Conservation (phyloP, 1,284 basidiomycete genomes). For the Schizopora paradoxa region DNA sequence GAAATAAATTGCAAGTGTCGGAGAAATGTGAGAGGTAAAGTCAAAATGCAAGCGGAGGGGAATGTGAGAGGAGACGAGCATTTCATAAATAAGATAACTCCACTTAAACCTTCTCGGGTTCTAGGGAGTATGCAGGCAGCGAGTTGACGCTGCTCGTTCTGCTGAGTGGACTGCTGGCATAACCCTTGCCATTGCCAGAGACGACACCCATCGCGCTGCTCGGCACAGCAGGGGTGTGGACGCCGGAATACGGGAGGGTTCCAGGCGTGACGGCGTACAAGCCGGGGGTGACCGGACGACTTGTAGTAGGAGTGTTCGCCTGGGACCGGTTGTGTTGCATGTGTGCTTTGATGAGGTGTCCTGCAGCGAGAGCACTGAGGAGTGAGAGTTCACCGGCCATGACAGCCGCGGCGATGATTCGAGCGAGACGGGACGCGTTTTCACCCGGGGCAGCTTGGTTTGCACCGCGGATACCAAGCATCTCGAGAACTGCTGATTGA, state of each 20-base stretch:
- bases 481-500: conserved; percentile 85
- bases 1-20: too few relatives aligned
- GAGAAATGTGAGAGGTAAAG: too few relatives aligned
- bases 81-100: too few relatives aligned
- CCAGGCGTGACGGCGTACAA: conserved; percentile 15
- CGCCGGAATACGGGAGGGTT: conserved; percentile 14
- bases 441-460: conserved; percentile 78
- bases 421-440: conserved; percentile 83
- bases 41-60: too few relatives aligned
- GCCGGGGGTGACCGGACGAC: conserved; percentile 59
- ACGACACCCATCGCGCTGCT: neutral
- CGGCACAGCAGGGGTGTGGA: conserved; percentile 13
- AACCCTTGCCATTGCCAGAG: neutral
- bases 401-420: conserved; percentile 83
- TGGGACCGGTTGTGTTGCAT: conserved; percentile 79
- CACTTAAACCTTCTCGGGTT: too few relatives aligned
- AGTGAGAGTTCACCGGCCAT: conserved; percentile 94
- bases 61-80: too few relatives aligned
- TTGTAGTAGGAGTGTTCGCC: conserved; percentile 60
- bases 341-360: conserved; percentile 86
- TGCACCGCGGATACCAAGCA: conserved; percentile 87
- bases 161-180: conserved; percentile 9
- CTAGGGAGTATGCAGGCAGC: conserved; percentile 12
- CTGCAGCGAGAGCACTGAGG: conserved; percentile 85
- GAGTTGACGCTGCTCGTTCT: conserved; percentile 10